Percentiles rank a stretch among this genome's conserved stretches.
Conservation (phyloP, 139 green algal genomes). For the Chlamydomonas applanata region DNA sequence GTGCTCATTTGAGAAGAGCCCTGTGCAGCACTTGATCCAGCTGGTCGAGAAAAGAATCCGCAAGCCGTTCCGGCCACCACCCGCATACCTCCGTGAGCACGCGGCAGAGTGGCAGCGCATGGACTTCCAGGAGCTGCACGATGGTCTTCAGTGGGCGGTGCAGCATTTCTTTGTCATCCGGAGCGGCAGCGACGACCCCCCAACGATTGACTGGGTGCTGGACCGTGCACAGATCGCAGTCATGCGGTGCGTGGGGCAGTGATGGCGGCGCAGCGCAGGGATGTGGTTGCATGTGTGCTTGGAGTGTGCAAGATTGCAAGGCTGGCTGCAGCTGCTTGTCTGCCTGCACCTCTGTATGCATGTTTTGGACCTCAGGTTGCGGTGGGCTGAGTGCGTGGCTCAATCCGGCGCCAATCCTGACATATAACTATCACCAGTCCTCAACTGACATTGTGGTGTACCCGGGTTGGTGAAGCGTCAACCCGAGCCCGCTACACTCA, state of each 20-base stretch:
- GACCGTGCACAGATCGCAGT: conserved; percentile 70
- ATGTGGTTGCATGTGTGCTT: not conserved
- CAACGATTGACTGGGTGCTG: conserved; percentile 86
- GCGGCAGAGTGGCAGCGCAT: conserved; percentile 21
- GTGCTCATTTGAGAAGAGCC: conserved; percentile 87
- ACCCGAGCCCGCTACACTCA: too few species aligned
- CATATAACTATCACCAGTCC: too few species aligned
- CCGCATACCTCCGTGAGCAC: not conserved
- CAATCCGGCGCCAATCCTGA: too few species aligned
- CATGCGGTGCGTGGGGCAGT: conserved; percentile 37
- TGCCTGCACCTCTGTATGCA: too few species aligned
- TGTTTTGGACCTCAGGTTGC: too few species aligned
- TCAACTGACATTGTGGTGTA: too few species aligned
- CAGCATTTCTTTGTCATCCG: conserved; percentile 79
- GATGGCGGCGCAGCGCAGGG: too few species aligned
- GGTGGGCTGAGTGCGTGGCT: too few species aligned
- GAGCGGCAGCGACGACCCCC: conserved; percentile 26
- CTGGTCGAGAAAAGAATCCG: conserved; percentile 60
- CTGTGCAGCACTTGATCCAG: conserved; percentile 21
- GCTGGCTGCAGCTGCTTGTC: too few species aligned
- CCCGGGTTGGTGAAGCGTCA: too few species aligned
- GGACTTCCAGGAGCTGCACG: conserved; percentile 51
- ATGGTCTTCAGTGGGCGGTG: conserved; percentile 75
- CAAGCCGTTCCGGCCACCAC: conserved; percentile 63
- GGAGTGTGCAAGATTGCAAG: too few species aligned